These are phyloP conservation scores for Coccomyxa subellipsoidea DNA, from an alignment of 163 green algal species.

Conservation along the genomic window DNA sequence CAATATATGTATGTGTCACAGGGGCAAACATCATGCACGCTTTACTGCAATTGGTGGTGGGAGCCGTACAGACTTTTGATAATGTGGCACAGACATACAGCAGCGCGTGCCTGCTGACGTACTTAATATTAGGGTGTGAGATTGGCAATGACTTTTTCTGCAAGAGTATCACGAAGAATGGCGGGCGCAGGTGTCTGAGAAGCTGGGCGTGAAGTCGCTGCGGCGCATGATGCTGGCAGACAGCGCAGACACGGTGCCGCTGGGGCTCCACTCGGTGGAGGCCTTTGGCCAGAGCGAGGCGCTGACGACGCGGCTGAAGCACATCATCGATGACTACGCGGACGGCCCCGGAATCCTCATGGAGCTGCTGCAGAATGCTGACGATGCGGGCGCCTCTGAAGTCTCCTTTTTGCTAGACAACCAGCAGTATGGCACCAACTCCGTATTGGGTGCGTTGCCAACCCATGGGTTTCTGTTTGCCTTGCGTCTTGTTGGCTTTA, in stretches of 20 bases:
- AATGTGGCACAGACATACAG: too few relatives aligned
- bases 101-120: too few relatives aligned
- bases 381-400: slow-evolving; percentile 63
- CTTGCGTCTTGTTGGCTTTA: too few relatives aligned
- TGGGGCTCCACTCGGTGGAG: slow-evolving; percentile 42
- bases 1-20: too few relatives aligned
- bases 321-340: slow-evolving; percentile 75
- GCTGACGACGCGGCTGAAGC: slow-evolving; percentile 64
- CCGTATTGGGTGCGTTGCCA: background rate
- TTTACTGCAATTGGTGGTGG: too few relatives aligned
- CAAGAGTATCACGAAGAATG: too few relatives aligned
- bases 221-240: slow-evolving; percentile 57
- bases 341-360: slow-evolving; percentile 74
- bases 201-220: slow-evolving; percentile 56
- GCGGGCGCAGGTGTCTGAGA: slow-evolving; percentile 30
- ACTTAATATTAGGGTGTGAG: too few relatives aligned
- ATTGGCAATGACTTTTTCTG: too few relatives aligned
- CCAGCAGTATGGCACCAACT: slow-evolving; percentile 34
- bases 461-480: too few relatives aligned
- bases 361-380: slow-evolving; percentile 64
- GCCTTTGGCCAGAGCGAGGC: slow-evolving; percentile 66
- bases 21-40: too few relatives aligned
- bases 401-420: slow-evolving; percentile 69
- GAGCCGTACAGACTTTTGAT: too few relatives aligned
- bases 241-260: slow-evolving; percentile 43